Evolutionary conservation across 805 yeast species (phyloP), one percentile per base, ranked within the genome.

Genomic region (Starmerella apicola): DNA sequence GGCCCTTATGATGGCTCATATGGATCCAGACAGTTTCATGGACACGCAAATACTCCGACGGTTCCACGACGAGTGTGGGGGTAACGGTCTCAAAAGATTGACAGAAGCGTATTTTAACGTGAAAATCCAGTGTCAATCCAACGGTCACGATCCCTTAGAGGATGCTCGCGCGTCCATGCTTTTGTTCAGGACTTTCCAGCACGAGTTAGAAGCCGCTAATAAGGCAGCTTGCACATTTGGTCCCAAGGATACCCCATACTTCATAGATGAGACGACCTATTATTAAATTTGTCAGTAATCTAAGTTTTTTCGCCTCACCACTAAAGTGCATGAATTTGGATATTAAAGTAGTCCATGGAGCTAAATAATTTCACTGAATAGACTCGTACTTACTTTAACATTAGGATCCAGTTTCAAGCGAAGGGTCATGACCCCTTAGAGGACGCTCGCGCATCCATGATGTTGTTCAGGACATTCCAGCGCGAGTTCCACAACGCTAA

Each of bases 91-190:
- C 42, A 76, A 71, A 54, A 74, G 76, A 64, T 64, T 88, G 12
- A 66, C 84, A 2, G 59, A 65, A 7, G 68, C 65, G 36, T 71
- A 68, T 54, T 61, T 84, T 25, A 60, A 65, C n/a, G 61, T 71
- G 34, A 60, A 55, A 0, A 88, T 88, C 37, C 97, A 88, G 57
- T 60, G 60, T 19, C 77, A 80, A n/a, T 68, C 65, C 17, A 46
- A 43, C 2, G 94, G 93, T 1, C 97, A 86, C 58, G 81, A 85
- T 38, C 78, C 96, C 0, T 68, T 80, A 3, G 94, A 83, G 54
- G 97, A 88, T 55, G 79, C 94, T 8, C 58, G 58, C 22, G 76
- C 94, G 0, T 81, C 94, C 55, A 63, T 88, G 55, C 86, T 43
- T 2, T 23, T 43, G 19, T 43, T 34, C 28, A 21, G 45, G n/a